Conservation (phyloP, 495 filamentous ascomycete species). For the Penicillium paradoxum region DNA sequence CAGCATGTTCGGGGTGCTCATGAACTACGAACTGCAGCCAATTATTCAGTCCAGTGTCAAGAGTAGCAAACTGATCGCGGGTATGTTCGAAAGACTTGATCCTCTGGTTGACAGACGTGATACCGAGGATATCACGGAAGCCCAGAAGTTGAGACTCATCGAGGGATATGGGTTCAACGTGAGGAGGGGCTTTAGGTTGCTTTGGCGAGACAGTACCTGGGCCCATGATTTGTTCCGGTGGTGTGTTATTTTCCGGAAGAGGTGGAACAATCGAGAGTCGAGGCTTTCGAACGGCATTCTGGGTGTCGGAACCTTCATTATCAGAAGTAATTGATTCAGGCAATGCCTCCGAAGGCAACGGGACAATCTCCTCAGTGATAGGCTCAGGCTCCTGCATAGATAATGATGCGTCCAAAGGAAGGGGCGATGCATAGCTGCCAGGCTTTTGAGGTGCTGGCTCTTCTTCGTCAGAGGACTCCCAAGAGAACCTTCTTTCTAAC, state of each 20-base stretch:
- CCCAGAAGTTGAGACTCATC: conserved; percentile 42
- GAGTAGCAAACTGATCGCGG: conserved; percentile 60
- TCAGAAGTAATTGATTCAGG: conserved; percentile 17
- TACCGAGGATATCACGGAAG: conserved; percentile 69
- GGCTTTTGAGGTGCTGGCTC: conserved; percentile 16
- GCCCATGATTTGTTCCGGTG: conserved; percentile 18
- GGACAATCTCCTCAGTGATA: conserved; percentile 6
- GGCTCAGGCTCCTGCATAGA: conserved; percentile 14
- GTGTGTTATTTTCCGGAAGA: conserved; percentile 11
- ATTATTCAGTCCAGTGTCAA: conserved; percentile 67
- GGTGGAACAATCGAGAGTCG: conserved; percentile 26
- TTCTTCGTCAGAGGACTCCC: conserved; percentile 32
- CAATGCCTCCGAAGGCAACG: conserved; percentile 8
- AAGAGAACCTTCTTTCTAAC: conserved; percentile 37
- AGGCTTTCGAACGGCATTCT: conserved; percentile 14
- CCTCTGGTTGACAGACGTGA: conserved; percentile 56
- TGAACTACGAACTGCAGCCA: conserved; percentile 58
- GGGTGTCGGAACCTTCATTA: conserved; percentile 11
- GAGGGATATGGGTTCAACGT: conserved; percentile 9
- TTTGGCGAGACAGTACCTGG: conserved; percentile 1
- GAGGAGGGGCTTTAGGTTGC: neutral
- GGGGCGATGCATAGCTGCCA: conserved; percentile 4
- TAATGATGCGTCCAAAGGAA: conserved; percentile 5
- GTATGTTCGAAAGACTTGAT: conserved; percentile 66
- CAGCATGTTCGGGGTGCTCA: conserved; percentile 48